Percentiles rank a stretch among this genome's conserved stretches.
These are phyloP conservation scores for Fusarium kyushuense DNA, from an alignment of 2,329 filamentous ascomycete species.

Conservation along the genomic window DNA sequence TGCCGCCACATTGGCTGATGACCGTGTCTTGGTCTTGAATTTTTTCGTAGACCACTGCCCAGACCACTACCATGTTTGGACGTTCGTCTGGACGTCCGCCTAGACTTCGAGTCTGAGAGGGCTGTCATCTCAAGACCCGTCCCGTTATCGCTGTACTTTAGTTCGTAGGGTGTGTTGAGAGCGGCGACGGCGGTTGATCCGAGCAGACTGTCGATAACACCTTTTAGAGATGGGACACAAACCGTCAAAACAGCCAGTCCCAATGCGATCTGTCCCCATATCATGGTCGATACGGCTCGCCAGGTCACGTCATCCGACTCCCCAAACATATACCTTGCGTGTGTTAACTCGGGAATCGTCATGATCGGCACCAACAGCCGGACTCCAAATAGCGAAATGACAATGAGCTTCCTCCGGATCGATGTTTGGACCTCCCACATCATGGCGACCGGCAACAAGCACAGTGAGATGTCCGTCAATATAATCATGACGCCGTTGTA, in stretches of 20 bases:
- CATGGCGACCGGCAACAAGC: conserved; percentile 38
- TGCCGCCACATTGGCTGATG: conserved; percentile 32
- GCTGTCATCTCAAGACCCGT: conserved; percentile 38
- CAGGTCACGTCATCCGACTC: conserved; percentile 34
- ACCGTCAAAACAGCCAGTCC: conserved; percentile 42
- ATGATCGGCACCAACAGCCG: conserved; percentile 40
- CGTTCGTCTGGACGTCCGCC: conserved; percentile 12
- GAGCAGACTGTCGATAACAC: conserved; percentile 42
- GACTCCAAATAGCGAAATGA: conserved; percentile 39
- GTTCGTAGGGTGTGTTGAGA: conserved; percentile 39
- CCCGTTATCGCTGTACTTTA: conserved; percentile 35
- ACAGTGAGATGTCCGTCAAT: conserved; percentile 31
- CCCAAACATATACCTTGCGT: conserved; percentile 31
- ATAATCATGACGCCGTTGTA: conserved; percentile 40
- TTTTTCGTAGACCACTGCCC: conserved; percentile 3
- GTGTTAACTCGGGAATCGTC: conserved; percentile 34
- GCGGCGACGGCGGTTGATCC: conserved; percentile 38
- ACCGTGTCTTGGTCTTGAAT: conserved; percentile 1
- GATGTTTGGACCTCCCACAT: conserved; percentile 46
- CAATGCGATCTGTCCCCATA: conserved; percentile 41
- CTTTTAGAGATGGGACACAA: conserved; percentile 43
- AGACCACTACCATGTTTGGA: conserved; percentile 15
- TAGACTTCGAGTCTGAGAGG: conserved; percentile 14
- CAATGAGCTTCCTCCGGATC: conserved; percentile 30
- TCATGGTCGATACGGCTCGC: conserved; percentile 27